phyloP scores from a whole-genome alignment of 2,329 filamentous ascomycete genomes.

The Diaporthe batatas region DNA sequence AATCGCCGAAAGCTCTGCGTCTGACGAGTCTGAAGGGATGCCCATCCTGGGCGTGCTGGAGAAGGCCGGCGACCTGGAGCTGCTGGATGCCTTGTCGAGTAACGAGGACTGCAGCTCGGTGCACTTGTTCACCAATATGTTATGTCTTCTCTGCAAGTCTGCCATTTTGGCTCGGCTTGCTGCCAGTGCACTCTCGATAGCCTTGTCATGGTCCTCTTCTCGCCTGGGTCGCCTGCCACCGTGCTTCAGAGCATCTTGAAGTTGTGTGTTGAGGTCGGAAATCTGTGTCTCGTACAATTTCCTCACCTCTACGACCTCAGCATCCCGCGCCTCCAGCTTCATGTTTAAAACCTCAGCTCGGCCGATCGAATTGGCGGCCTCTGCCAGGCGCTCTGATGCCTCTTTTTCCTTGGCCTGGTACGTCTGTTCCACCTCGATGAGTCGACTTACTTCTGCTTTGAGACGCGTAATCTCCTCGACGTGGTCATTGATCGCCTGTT shows the following conservation, averaged over 20 bases:
- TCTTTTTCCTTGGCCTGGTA: slow-evolving; percentile 75
- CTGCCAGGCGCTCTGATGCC: slow-evolving; percentile 68
- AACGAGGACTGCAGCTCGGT: slow-evolving; percentile 64
- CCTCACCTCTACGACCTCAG: slow-evolving; percentile 60
- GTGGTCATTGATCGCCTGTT: slow-evolving; percentile 73
- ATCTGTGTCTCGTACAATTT: slow-evolving; percentile 64
- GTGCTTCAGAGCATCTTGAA: slow-evolving; percentile 55
- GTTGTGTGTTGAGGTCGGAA: slow-evolving; percentile 58
- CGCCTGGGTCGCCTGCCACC: slow-evolving; percentile 39
- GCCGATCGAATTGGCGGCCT: slow-evolving; percentile 69
- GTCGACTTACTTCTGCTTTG: slow-evolving; percentile 68
- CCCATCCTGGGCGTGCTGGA: slow-evolving; percentile 37
- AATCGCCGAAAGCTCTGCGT: slow-evolving; percentile 54
- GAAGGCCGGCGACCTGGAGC: slow-evolving; percentile 38
- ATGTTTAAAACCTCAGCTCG: slow-evolving; percentile 70
- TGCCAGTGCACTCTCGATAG: slow-evolving; percentile 61
- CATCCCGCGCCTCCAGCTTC: slow-evolving; percentile 66
- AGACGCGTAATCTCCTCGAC: slow-evolving; percentile 72
- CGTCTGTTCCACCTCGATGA: slow-evolving; percentile 72
- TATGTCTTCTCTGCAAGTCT: slow-evolving; percentile 66
- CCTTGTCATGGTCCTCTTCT: slow-evolving; percentile 50
- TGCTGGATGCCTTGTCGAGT: slow-evolving; percentile 60
- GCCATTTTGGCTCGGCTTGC: slow-evolving; percentile 67
- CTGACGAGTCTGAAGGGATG: slow-evolving; percentile 46
- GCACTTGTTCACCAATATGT: slow-evolving; percentile 64